Evolutionary conservation across 345 rosid genomes (phyloP).

Genomic region (Geranium brycei): DNA sequence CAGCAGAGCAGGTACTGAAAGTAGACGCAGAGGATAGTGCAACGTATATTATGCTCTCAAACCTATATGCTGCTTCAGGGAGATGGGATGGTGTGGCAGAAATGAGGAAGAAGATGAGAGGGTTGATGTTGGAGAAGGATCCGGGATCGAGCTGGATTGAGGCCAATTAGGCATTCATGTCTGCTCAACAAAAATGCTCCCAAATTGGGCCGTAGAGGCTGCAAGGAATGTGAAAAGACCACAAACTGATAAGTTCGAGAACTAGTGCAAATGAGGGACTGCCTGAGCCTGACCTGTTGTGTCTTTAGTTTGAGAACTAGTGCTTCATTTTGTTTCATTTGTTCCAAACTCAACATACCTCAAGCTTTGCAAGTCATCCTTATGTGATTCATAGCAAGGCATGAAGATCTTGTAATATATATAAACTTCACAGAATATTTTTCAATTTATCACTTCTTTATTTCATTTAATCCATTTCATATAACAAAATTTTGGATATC

Average conservation of each 20-base stretch:
- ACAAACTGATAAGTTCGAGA: constrained; percentile 15
- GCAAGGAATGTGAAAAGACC: constrained; percentile 1
- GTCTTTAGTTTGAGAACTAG: too few relatives aligned
- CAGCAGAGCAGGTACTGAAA: constrained; percentile 49
- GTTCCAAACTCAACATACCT: too few relatives aligned
- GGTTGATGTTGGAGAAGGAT: constrained; percentile 37
- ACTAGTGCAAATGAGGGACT: too few relatives aligned
- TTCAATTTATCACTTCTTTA: background rate
- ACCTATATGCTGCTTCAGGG: constrained; percentile 53
- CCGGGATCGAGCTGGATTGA: constrained; percentile 87
- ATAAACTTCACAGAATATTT: background rate
- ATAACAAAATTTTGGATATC: too few relatives aligned
- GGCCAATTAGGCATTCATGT: constrained; percentile 31
- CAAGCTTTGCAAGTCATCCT: background rate
- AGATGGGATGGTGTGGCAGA: constrained; percentile 59
- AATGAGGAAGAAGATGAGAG: constrained; percentile 52
- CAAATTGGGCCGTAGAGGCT: too few relatives aligned
- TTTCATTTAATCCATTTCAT: too few relatives aligned
- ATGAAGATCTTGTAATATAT: background rate
- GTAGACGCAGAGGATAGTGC: constrained; percentile 48
- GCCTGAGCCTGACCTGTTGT: too few relatives aligned
- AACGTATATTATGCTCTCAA: constrained; percentile 51
- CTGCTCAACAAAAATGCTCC: constrained; percentile 14
- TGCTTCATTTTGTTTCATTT: too few relatives aligned
- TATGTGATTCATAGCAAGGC: background rate